Base-by-base conservation (phyloP, 202 grass and related monocot species). In the Saccharum hybrid region DNA sequence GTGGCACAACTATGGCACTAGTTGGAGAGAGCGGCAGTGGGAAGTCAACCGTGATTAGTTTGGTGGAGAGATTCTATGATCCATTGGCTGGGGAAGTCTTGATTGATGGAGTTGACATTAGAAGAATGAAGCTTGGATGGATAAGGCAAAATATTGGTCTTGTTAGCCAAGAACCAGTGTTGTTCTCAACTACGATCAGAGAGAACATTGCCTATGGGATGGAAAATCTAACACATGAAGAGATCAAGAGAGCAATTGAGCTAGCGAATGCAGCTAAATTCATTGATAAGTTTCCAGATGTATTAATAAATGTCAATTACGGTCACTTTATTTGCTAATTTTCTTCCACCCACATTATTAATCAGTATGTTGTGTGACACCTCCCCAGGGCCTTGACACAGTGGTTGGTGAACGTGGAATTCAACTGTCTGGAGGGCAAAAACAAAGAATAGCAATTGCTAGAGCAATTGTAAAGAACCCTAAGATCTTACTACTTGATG, bases 191-290 rank as follows among this genome's bases (percentile, higher is more conserved):
- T 11, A 90, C 87, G 63, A 97, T 97, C 61, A 89, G 74, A 72
- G 85, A 91, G 54, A 42, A 97, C 38, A 93, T 97, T 31, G 21
- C 40, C 9, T 42, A 42, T 42, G 40, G 40, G 40, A 42, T 42
- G 8, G 40, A 42, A 42, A 42, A 42, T 42, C 40, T 42, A 42
- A 42, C 40, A 26, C 43, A 75, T 11, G 88, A 89, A 81, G 94
- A 97, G 54, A 86, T 97, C 77, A 83, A 71, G 79, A 88, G 36
- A 46, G 89, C 89, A 62, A 82, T 64, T 76, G 74, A 80, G 76
- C 88, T 93, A 66, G 91, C 94, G 34, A 97, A 97, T 90, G 94
- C 94, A 6, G 73, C 89, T 69, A 97, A 84, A 80, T 97, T 93
- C 67, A 82, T 97, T 8, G 76, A 88, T 8, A 90, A 86, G 31